A percentile compares a stretch with the other conserved stretches of the same genome.
These are phyloP conservation scores for Draba incana DNA, from an alignment of 345 rosid genomes.

Conservation along the genomic window DNA sequence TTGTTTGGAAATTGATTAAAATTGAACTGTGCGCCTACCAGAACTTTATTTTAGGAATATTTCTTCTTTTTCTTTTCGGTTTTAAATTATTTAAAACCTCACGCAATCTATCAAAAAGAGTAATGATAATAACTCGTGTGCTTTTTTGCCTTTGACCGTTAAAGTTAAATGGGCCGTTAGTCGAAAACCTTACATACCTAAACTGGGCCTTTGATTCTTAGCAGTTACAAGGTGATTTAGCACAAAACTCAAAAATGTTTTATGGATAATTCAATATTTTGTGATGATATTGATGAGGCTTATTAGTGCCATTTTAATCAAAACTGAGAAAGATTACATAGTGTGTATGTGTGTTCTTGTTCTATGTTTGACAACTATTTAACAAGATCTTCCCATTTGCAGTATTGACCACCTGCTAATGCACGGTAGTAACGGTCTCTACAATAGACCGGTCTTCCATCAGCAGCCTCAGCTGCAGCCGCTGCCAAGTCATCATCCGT, in stretches of 20 bases:
- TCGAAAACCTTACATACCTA: neutral
- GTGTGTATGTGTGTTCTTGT: neutral
- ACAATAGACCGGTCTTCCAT: slow-evolving; percentile 96
- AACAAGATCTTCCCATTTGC: slow-evolving; percentile 94
- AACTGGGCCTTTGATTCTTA: neutral
- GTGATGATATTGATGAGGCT: neutral
- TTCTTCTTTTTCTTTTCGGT: neutral
- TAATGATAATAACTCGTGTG: neutral
- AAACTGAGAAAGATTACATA: slow-evolving; percentile 9
- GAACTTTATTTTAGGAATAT: slow-evolving; percentile 12
- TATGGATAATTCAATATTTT: neutral
- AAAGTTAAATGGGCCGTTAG: slow-evolving; percentile 3
- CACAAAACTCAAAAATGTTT: neutral
- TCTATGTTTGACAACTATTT: slow-evolving; percentile 16
- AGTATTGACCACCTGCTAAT: slow-evolving; percentile 96
- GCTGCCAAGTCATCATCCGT: slow-evolving; percentile 82
- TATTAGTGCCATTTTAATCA: neutral
- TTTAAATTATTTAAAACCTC: neutral
- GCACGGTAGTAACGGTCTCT: slow-evolving; percentile 94
- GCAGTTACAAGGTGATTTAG: neutral
- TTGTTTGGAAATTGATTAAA: slow-evolving; percentile 8
- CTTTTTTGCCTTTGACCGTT: neutral
- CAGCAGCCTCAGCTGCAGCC: slow-evolving; percentile 96
- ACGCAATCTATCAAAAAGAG: slow-evolving; percentile 26
- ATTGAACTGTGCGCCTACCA: slow-evolving; percentile 28